Conservation (phyloP, 31 red algal genomes). For the Odonthalia washingtoniensis region DNA sequence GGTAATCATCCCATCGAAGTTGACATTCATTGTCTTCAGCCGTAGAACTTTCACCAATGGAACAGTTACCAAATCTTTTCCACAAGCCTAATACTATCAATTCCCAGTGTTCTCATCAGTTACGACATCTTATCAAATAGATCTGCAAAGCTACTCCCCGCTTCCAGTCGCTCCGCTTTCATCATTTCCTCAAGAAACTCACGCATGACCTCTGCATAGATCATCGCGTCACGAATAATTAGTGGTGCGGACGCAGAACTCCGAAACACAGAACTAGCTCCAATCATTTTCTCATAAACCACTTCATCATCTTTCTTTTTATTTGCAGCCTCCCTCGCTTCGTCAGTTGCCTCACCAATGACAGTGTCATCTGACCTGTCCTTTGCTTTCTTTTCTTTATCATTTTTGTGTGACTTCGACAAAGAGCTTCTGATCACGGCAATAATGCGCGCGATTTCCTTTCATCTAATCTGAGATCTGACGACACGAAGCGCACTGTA, state of each 20-base stretch:
- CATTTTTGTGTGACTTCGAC: slow-evolving; percentile 39
- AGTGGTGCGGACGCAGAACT: slow-evolving; percentile 61
- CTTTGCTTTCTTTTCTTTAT: neutral
- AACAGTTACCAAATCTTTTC: slow-evolving; percentile 39
- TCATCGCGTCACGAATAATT: slow-evolving; percentile 73
- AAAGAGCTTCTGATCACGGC: slow-evolving; percentile 45
- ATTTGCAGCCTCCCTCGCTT: neutral
- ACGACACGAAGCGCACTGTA: slow-evolving; percentile 68
- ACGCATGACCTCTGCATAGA: slow-evolving; percentile 56
- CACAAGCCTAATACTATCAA: slow-evolving; percentile 53
- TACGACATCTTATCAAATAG: slow-evolving; percentile 75
- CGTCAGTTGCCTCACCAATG: neutral
- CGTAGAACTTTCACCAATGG: neutral
- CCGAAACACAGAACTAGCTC: slow-evolving; percentile 73
- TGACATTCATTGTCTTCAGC: slow-evolving; percentile 43
- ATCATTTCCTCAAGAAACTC: slow-evolving; percentile 68
- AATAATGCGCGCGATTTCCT: slow-evolving; percentile 43
- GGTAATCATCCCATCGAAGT: slow-evolving; percentile 37
- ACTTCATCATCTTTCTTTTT: slow-evolving; percentile 48
- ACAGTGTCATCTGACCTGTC: slow-evolving; percentile 10
- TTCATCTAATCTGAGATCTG: slow-evolving; percentile 25
- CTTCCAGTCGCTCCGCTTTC: slow-evolving; percentile 80
- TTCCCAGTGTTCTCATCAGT: slow-evolving; percentile 65
- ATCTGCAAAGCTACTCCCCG: slow-evolving; percentile 40
- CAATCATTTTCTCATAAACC: slow-evolving; percentile 86